Evolutionary conservation across 2,329 filamentous ascomycete genomes (phyloP), one percentile per base, ranked within the genome.

Genomic region (Gaeumannomyces tritici): DNA sequence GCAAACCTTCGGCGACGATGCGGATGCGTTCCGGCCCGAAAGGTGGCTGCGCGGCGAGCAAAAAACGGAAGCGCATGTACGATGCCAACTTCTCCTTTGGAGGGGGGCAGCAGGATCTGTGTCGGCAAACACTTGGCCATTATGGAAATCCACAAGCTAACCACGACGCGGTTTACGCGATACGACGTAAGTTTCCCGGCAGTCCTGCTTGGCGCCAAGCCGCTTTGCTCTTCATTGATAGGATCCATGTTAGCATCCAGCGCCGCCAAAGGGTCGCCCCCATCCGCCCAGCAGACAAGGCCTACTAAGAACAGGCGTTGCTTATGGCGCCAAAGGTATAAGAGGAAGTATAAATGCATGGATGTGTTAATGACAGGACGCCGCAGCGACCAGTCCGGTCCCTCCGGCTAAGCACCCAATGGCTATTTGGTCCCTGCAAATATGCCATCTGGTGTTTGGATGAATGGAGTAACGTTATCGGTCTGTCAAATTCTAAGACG

Each of bases 21-120:
- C 74, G 0, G 67, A 73, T 4, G 65, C 70, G 0, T 81, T 79
- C 65, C 72, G 76, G 4, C 78, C 79, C 0, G 78, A 80, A 67
- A 67, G 78, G 54, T 79, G 78, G 78, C 65, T 79, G 9, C 55
- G n/a, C 24, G 69, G 70, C 13, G 63, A 63, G 6, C 61, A 61
- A 5, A 76, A 79, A 65, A 71, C 63, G 9, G 68, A 71, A 0
- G 71, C 70, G 66, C 7, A 79, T 77, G 74, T 75, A 75, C 54
- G 69, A 72, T 31, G 66, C 72, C 0, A 73, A 74, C 56, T 62
- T 78, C 1, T 69, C 70, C 21, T 79, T 77, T 65, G 77, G 76
- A 18, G 73, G 70, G n/a, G 0, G 76, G 75, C 2, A 73, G 72
- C 7, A 70, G 75, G 15, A 73, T 74, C 8, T 78, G 77, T 61